Evolutionary conservation across 1,284 basidiomycete species (phyloP).

Genomic region (Cerioporus squamosus): DNA sequence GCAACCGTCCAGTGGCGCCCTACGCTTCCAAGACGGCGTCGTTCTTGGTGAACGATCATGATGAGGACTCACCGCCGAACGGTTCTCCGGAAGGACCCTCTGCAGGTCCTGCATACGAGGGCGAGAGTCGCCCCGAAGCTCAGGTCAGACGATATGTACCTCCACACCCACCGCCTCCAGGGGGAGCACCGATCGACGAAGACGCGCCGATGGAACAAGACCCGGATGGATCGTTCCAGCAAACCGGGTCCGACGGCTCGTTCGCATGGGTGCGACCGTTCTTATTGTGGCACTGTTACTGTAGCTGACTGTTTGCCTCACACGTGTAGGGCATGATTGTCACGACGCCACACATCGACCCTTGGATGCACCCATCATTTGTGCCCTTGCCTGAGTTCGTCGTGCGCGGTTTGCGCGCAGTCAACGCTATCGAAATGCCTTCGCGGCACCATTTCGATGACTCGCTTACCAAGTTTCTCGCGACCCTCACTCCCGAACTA

Average conservation of each 20-base stretch:
- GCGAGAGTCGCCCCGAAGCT: conserved; percentile 32
- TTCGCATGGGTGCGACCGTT: conserved; percentile 32
- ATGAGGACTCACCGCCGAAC: conserved; percentile 19
- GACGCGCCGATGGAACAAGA: conserved; percentile 30
- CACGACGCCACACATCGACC: conserved; percentile 47
- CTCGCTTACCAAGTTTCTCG: conserved; percentile 51
- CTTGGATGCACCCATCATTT: conserved; percentile 62
- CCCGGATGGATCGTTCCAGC: conserved; percentile 29
- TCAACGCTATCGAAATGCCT: conserved; percentile 65
- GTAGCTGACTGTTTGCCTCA: not conserved
- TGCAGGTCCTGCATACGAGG: conserved; percentile 28
- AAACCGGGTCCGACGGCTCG: conserved; percentile 30
- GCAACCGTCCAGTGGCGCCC: conserved; percentile 42
- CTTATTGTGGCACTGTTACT: not conserved
- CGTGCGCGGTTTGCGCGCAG: conserved; percentile 47
- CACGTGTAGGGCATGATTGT: conserved; percentile 35
- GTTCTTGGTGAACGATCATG: conserved; percentile 50
- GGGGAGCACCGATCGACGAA: conserved; percentile 22
- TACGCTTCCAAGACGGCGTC: conserved; percentile 55
- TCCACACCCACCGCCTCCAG: conserved; percentile 28
- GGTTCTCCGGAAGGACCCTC: conserved; percentile 27
- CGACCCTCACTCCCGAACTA: conserved; percentile 55
- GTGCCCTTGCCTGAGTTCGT: conserved; percentile 60
- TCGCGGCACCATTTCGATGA: conserved; percentile 56
- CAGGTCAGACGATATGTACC: conserved; percentile 36